Conservation (phyloP, 345 rosid species). For the Ceriops decandra region DNA sequence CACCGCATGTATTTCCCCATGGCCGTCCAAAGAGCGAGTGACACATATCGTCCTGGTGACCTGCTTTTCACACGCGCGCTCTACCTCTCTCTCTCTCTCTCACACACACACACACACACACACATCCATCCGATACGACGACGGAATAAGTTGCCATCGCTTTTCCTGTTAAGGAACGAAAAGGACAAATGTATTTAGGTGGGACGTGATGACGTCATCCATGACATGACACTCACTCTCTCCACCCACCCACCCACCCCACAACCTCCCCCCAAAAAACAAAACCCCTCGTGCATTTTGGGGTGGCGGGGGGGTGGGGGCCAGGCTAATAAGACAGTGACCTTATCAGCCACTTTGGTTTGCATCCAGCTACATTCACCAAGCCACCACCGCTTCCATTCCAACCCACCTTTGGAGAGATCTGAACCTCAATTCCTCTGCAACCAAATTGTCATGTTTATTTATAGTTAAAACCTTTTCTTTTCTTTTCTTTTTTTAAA, state of each 20-base stretch:
- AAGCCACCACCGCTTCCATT: not conserved
- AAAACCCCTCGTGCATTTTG: no score
- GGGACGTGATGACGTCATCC: conserved; percentile 11
- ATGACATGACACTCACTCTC: conserved; percentile 24
- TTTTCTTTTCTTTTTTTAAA: no score
- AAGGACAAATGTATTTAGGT: not conserved
- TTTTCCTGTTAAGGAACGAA: not conserved
- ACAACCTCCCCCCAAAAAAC: no score
- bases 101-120: not conserved
- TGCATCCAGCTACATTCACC: conserved; percentile 17
- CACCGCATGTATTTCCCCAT: no score
- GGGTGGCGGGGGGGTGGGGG: not conserved
- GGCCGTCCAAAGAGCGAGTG: no score
- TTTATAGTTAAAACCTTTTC: not conserved
- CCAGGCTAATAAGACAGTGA: conserved; percentile 17
- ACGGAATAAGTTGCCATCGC: not conserved
- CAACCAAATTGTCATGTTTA: no score
- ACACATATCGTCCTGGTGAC: no score
- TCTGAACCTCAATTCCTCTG: no score
- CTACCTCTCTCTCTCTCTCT: not conserved
- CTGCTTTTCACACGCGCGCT: no score
- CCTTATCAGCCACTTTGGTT: not conserved
- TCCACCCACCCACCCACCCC: no score
- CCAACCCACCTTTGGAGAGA: not conserved
- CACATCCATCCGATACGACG: no score